phyloP scores from a whole-genome alignment of 2,329 filamentous ascomycete species.

The Apiospora aurea region DNA sequence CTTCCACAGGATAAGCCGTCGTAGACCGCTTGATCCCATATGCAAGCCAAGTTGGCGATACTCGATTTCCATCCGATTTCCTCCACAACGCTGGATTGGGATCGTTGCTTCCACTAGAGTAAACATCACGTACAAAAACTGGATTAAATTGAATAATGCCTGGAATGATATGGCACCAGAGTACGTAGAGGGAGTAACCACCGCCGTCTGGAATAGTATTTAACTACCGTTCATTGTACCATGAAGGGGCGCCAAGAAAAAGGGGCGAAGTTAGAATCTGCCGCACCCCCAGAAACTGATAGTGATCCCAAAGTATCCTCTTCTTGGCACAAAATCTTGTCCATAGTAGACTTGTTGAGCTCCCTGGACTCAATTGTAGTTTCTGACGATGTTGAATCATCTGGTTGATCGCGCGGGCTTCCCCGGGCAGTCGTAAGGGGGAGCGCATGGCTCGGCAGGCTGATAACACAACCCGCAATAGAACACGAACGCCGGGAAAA shows the following conservation, averaged over 20 bases:
- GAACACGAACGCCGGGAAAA: background rate
- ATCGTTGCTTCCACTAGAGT: background rate
- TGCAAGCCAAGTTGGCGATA: background rate
- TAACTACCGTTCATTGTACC: background rate
- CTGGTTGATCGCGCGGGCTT: background rate
- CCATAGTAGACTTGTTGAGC: background rate
- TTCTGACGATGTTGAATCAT: conserved; percentile 3
- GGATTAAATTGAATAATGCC: background rate
- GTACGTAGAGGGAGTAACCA: background rate
- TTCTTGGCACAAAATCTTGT: background rate
- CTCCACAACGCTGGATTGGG: background rate
- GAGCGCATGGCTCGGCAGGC: background rate
- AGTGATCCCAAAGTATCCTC: background rate
- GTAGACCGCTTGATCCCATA: background rate
- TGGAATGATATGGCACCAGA: background rate
- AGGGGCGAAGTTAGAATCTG: background rate
- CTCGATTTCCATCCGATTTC: background rate
- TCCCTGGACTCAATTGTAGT: background rate
- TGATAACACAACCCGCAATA: background rate
- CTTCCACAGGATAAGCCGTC: background rate
- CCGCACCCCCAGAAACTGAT: background rate
- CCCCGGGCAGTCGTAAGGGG: background rate
- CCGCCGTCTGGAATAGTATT: background rate
- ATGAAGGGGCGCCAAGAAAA: background rate
- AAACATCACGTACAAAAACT: background rate